Base-by-base conservation (phyloP, 495 filamentous ascomycete genomes). In the Penicillium nucicola region DNA sequence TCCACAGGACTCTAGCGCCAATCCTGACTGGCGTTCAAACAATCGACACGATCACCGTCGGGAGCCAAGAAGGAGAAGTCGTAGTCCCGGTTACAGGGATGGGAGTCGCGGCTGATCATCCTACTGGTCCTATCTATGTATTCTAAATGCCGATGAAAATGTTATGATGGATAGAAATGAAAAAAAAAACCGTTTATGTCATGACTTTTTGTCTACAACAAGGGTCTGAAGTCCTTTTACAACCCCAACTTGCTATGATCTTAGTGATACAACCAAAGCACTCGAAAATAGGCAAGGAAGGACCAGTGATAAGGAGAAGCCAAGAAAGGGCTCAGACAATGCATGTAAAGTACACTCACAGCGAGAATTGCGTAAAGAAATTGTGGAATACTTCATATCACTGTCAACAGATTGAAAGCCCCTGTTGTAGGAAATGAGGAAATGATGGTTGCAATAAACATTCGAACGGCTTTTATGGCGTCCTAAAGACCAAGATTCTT, bases 61-160 rank as follows among this genome's bases (percentile, higher is more conserved):
- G 17, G 71, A 73, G 8, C 61, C 64, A 4, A 54, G 70, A 42
- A 56, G 70, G 44, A 61, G 74, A 47, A 77, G 74, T 33, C 69
- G 68, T 17, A 77, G 71, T 45, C 74, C 74, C 12, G 41, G 36
- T 13, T 56, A 46, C 13, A 63, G 60, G 48, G 68, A 75, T 12
- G 50, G 55, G 19, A 32, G 33, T 38, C 54, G 58, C 44, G 55
- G 45, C 0, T 51, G 42, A 11, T 15, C 13, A 35, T 28, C 25
- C 25, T 8, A 28, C 25, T 28, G 2, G 25, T 28, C 6, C 25
- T 8, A n/a, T n/a, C n/a, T n/a, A n/a, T 28, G 25, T 28, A 28
- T 28, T 28, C 7, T 28, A 28, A 6, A 8, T 28, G 25, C 5
- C 25, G 25, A 28, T 28, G 7, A 28, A 28, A 28, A 8, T 28